Evolutionary conservation across 768 basidiomycete species (phyloP), one percentile per base, ranked within the genome.

Genomic region (Tricholoma hemisulphureum): DNA sequence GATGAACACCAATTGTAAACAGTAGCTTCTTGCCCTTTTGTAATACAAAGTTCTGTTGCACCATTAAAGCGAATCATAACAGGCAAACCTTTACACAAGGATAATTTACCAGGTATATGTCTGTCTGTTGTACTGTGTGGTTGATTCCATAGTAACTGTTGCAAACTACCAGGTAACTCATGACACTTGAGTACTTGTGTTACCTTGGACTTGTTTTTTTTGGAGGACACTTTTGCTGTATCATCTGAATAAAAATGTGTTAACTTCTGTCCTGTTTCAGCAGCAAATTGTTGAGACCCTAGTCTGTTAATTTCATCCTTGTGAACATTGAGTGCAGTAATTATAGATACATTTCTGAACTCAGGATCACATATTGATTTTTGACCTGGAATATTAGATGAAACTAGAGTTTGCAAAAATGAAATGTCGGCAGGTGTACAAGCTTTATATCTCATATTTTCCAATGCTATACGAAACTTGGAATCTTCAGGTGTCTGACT

Each of bases 361-460:
- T 55, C 16, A 2, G 32, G 24, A 49, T 62, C 31, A 8, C 9
- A 8, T 29, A 51, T 4, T 37, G 35, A 37, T 0, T 61, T 58
- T 29, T 49, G 49, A 14, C 55, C 58, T 2, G 56, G 48, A 9
- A n/a, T 4, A 0, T 39, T 39, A 14, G 68, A 59, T 5, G 68
- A 56, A 3, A 75, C 55, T 18, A 65, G 13, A 6, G 65, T 65
- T 6, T 59, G 21, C 2, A 80, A 57, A 56, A 78, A 75, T 1
- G 13, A 32, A 8, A 80, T 55, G 57, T 81, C 77, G 14, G 63
- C 69, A 0, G n/a, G 3, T 0, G 74, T 78, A 60, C 77, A 80
- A 0, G 70, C 62, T 20, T 67, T 69, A 57, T 76, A 79, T 23
- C 73, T 32, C 76, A 78, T 73, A 59, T 78, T 76, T 24, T 68